Evolutionary conservation across 2,329 filamentous ascomycete genomes (phyloP).

Genomic region (Alternaria triticina): DNA sequence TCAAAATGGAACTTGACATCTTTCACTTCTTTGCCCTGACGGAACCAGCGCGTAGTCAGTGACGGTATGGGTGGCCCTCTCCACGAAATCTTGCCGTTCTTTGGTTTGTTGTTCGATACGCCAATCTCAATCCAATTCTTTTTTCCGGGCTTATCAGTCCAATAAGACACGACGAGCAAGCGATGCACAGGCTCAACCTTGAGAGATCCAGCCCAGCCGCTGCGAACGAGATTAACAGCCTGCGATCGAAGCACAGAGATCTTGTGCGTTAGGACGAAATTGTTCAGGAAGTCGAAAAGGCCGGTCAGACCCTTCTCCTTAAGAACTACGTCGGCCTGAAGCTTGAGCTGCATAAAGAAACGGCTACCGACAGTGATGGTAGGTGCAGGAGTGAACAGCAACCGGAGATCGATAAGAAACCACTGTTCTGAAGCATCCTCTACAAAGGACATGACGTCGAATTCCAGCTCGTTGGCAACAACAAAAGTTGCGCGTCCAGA

Average conservation of each 20-base stretch:
- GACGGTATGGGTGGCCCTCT: conserved; percentile 40
- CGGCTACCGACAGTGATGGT: conserved; percentile 62
- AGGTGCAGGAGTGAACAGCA: conserved; percentile 75
- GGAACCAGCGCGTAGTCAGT: conserved; percentile 79
- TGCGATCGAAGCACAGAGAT: conserved; percentile 82
- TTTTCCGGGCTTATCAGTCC: conserved; percentile 71
- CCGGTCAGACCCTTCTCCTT: conserved; percentile 73
- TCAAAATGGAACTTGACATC: conserved; percentile 73
- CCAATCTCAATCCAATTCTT: conserved; percentile 95
- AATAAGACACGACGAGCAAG: conserved; percentile 88
- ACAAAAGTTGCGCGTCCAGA: conserved; percentile 91
- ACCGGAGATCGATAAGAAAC: conserved; percentile 92
- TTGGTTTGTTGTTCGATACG: conserved; percentile 67
- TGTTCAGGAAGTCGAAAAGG: conserved; percentile 87
- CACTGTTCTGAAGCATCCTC: conserved; percentile 85
- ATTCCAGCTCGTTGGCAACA: conserved; percentile 84
- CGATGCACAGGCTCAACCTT: conserved; percentile 81
- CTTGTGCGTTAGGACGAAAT: conserved; percentile 88
- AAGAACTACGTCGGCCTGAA: conserved; percentile 74
- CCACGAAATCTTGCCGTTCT: conserved; percentile 45
- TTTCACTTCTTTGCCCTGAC: conserved; percentile 76
- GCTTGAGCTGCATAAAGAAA: conserved; percentile 71
- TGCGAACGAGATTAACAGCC: conserved; percentile 70
- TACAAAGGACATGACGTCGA: conserved; percentile 88
- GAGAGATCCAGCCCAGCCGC: conserved; percentile 79